phyloP scores from a whole-genome alignment of 192 early-diverging fungal species.

The Entomortierella parvispora region DNA sequence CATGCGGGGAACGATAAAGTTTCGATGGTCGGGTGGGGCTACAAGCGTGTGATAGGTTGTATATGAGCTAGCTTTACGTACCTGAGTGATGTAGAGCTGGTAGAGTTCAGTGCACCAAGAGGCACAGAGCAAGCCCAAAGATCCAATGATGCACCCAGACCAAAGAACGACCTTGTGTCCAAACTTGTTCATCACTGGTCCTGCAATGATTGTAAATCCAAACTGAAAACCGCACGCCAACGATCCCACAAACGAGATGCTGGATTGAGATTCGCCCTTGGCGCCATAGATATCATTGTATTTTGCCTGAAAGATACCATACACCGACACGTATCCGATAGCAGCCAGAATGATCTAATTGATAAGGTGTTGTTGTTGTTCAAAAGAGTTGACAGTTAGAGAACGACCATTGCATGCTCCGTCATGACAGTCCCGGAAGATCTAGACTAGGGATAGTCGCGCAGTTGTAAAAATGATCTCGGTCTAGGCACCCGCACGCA shows the following conservation, averaged over 20 bases:
- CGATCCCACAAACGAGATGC: slow-evolving; percentile 37
- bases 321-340: slow-evolving; percentile 47
- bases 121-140: slow-evolving; percentile 30
- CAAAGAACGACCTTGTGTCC: slow-evolving; percentile 40
- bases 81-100: slow-evolving; percentile 42
- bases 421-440: too few species aligned
- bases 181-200: slow-evolving; percentile 40
- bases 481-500: too few species aligned
- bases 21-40: too few species aligned
- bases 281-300: slow-evolving; percentile 42
- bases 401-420: too few species aligned
- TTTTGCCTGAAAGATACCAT: slow-evolving; percentile 43
- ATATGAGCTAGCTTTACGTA: neutral
- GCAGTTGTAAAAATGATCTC: too few species aligned
- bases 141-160: slow-evolving; percentile 26
- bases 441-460: too few species aligned
- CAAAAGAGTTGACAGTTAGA: too few species aligned
- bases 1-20: too few species aligned
- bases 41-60: too few species aligned
- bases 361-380: too few species aligned
- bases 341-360: slow-evolving; percentile 24
- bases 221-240: slow-evolving; percentile 43
- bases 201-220: slow-evolving; percentile 40
- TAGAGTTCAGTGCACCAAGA: slow-evolving; percentile 45
- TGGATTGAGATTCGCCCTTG: slow-evolving; percentile 18